These are phyloP conservation scores for Scedosporium dehoogii DNA, from an alignment of 2,329 filamentous ascomycete species.

Conservation along the genomic window DNA sequence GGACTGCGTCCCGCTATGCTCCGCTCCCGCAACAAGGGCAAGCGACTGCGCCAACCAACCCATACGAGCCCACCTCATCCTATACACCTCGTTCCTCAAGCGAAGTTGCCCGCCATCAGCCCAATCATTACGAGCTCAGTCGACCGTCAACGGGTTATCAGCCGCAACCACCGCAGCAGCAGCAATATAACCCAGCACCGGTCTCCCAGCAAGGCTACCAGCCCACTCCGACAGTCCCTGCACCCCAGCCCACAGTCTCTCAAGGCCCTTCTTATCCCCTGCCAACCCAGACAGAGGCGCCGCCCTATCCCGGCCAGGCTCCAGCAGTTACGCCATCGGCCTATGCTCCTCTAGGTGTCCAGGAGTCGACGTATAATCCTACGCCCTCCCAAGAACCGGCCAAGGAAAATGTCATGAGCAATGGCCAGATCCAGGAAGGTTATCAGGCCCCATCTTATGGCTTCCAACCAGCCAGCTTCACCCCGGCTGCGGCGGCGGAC, in stretches of 20 bases:
- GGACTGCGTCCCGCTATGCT: conserved; percentile 38
- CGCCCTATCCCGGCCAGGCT: not conserved
- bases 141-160: conserved; percentile 12
- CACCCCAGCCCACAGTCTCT: not conserved
- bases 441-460: conserved; percentile 30
- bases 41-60: conserved; percentile 14
- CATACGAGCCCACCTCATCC: conserved; percentile 15
- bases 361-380: not conserved
- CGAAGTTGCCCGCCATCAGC: conserved; percentile 17
- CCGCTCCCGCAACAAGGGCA: conserved; percentile 25
- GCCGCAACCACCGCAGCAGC: conserved; percentile 2
- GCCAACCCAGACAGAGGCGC: not conserved
- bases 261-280: conserved; percentile 1
- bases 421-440: not conserved
- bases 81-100: conserved; percentile 17
- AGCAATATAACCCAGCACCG: conserved; percentile 1
- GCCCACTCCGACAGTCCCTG: not conserved
- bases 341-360: conserved; percentile 8
- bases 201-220: not conserved
- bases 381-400: not conserved
- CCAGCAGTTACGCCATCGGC: conserved; percentile 5
- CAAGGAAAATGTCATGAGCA: not conserved
- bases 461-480: conserved; percentile 37
- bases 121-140: conserved; percentile 25
- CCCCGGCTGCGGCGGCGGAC: conserved; percentile 12